Base-by-base conservation (phyloP, 495 filamentous ascomycete species). In the Penicillium canariense region DNA sequence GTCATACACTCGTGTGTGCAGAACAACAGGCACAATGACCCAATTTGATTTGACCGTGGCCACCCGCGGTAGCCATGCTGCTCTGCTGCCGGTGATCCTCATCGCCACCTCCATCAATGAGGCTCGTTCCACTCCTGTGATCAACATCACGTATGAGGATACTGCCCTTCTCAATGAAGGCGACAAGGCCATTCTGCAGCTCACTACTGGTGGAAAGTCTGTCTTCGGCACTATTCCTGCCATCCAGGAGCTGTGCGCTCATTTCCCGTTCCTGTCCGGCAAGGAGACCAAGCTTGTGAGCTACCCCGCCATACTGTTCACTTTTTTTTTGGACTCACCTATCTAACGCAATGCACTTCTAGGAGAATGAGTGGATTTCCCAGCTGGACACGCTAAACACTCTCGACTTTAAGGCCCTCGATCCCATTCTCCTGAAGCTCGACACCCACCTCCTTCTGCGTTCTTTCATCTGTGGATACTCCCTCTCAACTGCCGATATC, bases 401-500 rank as follows among this genome's bases (percentile, higher is more conserved):
- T 5, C 68, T 81, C 23, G 89, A 95, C 63, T 92, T 90, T 75
- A 92, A 92, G 68, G 73, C 82, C 14, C 82, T 95, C 49, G 90
- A 95, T 65, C 81, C 81, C n/a, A 74, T 79, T 40, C 80, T 96
- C 34, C 77, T 83, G 59, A 84, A 86, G 54, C 84, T 98, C 39
- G 89, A 97, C 68, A 86, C 87, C 65, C 87, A 96, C 69, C 80
- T 98, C 38, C 85, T 85, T 12, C 83, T 97, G 14, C 87, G 94
- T 55, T 89, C 90, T 2, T 91, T 93, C 69, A 77, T 97, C 54
- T 84, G 89, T 27, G 92, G 91, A 50, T 93, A 96, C 75, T 75
- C 76, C 3, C 77, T 96, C 40, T 87, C 87, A 34, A 83, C 88
- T 17, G 76, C 89, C 49, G 94, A 98, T 70, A 81, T 85, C 53